Conservation (phyloP, 2,329 filamentous ascomycete genomes). For the Penicillium sp. region DNA sequence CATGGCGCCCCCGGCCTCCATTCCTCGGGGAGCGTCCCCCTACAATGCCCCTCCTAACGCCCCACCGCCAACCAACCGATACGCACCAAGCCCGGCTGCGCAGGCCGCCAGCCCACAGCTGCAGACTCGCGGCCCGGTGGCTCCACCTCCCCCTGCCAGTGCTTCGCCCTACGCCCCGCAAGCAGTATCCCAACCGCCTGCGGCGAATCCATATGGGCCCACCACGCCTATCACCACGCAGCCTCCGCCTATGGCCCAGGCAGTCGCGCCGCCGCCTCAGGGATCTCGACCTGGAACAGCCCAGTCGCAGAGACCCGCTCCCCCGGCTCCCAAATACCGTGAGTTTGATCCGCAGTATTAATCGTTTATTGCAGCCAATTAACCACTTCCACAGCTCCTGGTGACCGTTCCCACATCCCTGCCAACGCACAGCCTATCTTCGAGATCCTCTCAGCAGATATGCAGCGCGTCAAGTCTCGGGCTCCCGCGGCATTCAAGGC, state of each 20-base stretch:
- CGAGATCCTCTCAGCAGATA: constrained; percentile 75
- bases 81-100: constrained; percentile 63
- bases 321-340: constrained; percentile 64
- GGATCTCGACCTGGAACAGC: constrained; percentile 47
- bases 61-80: constrained; percentile 68
- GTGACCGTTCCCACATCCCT: constrained; percentile 88
- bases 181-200: constrained; percentile 35
- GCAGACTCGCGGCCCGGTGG: constrained; percentile 47
- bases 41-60: constrained; percentile 75
- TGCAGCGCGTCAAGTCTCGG: constrained; percentile 80
- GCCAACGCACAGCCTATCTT: constrained; percentile 70
- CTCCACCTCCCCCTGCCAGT: constrained; percentile 45
- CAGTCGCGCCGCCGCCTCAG: constrained; percentile 38
- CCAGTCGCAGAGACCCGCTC: constrained; percentile 48
- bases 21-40: constrained; percentile 74
- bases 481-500: constrained; percentile 82
- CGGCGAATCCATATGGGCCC: constrained; percentile 45
- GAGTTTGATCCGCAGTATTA: constrained; percentile 35
- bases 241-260: constrained; percentile 29
- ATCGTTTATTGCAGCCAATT: constrained; percentile 14
- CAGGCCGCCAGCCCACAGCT: constrained; percentile 50
- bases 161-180: constrained; percentile 59
- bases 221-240: constrained; percentile 46
- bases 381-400: constrained; percentile 49
- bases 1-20: constrained; percentile 49